phyloP scores from a whole-genome alignment of 1,284 basidiomycete genomes.

The Puccinia triticina region DNA sequence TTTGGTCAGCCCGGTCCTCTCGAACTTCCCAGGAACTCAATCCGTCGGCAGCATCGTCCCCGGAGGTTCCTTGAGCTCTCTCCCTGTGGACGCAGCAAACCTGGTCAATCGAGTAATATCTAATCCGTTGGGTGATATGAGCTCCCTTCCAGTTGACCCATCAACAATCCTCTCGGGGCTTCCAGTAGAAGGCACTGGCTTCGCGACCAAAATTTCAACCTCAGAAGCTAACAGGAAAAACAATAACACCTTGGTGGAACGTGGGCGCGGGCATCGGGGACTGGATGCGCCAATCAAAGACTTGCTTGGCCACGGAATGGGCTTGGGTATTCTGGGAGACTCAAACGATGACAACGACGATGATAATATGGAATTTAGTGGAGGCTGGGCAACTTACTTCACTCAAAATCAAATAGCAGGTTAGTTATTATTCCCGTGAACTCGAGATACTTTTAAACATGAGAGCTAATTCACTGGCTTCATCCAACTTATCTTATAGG shows the following conservation, averaged over 20 bases:
- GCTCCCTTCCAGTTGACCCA: not conserved
- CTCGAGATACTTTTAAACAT: not conserved
- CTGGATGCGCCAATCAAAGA: not conserved
- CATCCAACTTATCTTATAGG: not conserved
- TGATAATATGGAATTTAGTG: not conserved
- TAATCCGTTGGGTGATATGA: too few species aligned
- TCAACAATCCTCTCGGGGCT: not conserved
- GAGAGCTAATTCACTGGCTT: too few species aligned
- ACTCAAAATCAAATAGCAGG: conserved; percentile 37
- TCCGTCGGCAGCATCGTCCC: too few species aligned
- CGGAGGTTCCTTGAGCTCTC: too few species aligned
- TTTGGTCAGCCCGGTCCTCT: not conserved
- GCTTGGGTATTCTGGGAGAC: conserved; percentile 6
- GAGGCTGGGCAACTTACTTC: conserved; percentile 49
- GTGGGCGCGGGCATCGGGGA: not conserved
- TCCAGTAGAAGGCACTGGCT: not conserved
- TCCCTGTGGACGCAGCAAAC: too few species aligned
- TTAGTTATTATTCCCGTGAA: not conserved
- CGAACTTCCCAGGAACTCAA: not conserved
- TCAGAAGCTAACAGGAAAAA: not conserved
- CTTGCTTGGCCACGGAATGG: not conserved
- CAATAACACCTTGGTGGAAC: not conserved
- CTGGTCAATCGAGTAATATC: too few species aligned
- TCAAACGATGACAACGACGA: not conserved
- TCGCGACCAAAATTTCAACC: not conserved